Evolutionary conservation across 176 grass and related monocot species (phyloP), one percentile per base, ranked within the genome.

Genomic region (Tuctoria greenei): DNA sequence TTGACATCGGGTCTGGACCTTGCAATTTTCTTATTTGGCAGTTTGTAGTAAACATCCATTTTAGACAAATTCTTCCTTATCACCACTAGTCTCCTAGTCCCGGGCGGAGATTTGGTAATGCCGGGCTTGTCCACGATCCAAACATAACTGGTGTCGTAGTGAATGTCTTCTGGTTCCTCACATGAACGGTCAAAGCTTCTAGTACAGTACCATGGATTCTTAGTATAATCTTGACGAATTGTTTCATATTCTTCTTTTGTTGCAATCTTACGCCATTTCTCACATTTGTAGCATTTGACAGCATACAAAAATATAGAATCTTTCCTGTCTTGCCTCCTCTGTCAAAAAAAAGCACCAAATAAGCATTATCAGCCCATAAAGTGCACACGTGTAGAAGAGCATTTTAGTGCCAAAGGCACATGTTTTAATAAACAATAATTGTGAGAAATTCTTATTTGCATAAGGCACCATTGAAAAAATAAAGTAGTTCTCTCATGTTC

Each of bases 101-200:
- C 42, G 4, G 85, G 61, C 8, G 85, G 89, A 15, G 81, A 35
- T 65, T 85, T 91, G 1, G 89, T 85, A 45, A 88, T 28, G 66
- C 79, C 69, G 31, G 89, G 89, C 35, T 56, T 92, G 52, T 92
- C 89, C 21, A 82, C 43, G 55, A 85, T 85, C 82, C 85, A 92
- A 47, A 88, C 58, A 25, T 68, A 66, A 55, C 70, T 88, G 7
- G 28, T 69, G 17, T 92, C 85, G 20, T 82, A 85, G 38, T 85
- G 44, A 40, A 91, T 73, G 20, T 91, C 81, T 35, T 64, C 72
- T 21, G 81, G 85, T 26, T 85, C 61, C 57, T 82, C 82, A 44
- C 89, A 87, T 8, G 89, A 91, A 69, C 60, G 17, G 60, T 66
- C 62, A 13, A 66, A 40, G 4, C 67, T 84, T 66, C 66, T 86